A percentile compares a stretch with the other conserved stretches of the same genome.
Evolutionary conservation across 129 eudicot genomes (phyloP).

Genomic region (Saussurea involucrata): DNA sequence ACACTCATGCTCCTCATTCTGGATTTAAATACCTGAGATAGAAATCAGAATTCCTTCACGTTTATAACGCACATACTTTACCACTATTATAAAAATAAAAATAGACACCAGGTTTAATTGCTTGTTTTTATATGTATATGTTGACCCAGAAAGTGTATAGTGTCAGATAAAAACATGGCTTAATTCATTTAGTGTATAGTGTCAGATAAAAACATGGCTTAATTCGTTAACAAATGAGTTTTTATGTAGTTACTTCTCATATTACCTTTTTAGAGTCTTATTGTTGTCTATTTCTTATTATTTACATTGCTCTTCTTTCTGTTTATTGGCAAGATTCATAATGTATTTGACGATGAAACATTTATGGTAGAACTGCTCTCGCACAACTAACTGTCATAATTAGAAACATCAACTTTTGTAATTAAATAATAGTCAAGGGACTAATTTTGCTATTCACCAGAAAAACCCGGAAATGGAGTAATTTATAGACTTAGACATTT

Average conservation of each 20-base stretch:
- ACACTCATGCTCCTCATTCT: background rate
- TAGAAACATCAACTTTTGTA: background rate
- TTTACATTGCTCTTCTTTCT: too few relatives aligned
- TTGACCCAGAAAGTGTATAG: background rate
- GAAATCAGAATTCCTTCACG: background rate
- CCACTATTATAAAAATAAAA: background rate
- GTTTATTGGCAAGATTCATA: too few relatives aligned
- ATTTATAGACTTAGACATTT: too few relatives aligned
- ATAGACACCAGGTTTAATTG: background rate
- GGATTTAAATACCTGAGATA: background rate
- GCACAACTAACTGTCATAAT: too few relatives aligned
- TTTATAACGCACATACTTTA: background rate
- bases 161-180: too few relatives aligned
- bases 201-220: background rate
- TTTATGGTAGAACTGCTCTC: too few relatives aligned
- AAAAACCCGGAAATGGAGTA: too few relatives aligned
- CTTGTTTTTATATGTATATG: background rate
- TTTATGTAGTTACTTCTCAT: background rate
- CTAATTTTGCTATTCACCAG: constrained; percentile 12
- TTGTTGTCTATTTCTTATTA: too few relatives aligned
- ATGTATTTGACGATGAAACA: too few relatives aligned
- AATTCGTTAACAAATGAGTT: too few relatives aligned
- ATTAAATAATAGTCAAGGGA: background rate
- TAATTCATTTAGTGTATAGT: too few relatives aligned
- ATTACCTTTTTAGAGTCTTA: too few relatives aligned